These are phyloP conservation scores for Echites panduratus DNA, from an alignment of 257 asterid genomes.

Conservation along the genomic window DNA sequence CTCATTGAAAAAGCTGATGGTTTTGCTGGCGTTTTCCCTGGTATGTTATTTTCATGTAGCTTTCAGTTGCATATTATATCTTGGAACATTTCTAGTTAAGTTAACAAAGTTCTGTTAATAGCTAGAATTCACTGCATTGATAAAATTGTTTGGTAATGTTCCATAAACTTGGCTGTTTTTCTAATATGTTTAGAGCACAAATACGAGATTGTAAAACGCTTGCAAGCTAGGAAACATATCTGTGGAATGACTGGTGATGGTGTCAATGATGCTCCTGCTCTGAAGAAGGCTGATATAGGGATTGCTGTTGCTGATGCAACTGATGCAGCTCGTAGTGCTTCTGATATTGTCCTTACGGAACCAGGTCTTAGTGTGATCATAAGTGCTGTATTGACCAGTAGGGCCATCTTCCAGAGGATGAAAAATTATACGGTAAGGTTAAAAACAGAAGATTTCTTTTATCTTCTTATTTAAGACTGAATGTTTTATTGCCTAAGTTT, in stretches of 20 bases:
- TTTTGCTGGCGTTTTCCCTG: constrained; percentile 98
- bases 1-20: constrained; percentile 99
- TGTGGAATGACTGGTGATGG: constrained; percentile 99
- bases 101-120: not conserved
- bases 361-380: constrained; percentile 97
- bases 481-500: not conserved
- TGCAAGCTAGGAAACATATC: constrained; percentile 93
- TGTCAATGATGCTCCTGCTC: constrained; percentile 96
- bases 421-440: constrained; percentile 81
- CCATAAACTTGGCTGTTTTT: constrained; percentile 3
- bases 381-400: constrained; percentile 96
- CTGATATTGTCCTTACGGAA: constrained; percentile 95
- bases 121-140: not conserved
- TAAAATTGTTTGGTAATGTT: not conserved
- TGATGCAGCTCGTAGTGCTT: constrained; percentile 99
- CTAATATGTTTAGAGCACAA: constrained; percentile 65
- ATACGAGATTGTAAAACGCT: constrained; percentile 93
- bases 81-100: not conserved
- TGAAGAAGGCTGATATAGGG: constrained; percentile 96
- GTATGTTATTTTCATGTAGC: constrained; percentile 27
- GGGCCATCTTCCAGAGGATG: constrained; percentile 98
- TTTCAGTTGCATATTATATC: not conserved
- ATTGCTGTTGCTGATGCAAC: constrained; percentile 99
- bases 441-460: not conserved
- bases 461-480: not conserved